Base-by-base conservation (phyloP, 306 rosid species). In the Cicer bijugum region DNA sequence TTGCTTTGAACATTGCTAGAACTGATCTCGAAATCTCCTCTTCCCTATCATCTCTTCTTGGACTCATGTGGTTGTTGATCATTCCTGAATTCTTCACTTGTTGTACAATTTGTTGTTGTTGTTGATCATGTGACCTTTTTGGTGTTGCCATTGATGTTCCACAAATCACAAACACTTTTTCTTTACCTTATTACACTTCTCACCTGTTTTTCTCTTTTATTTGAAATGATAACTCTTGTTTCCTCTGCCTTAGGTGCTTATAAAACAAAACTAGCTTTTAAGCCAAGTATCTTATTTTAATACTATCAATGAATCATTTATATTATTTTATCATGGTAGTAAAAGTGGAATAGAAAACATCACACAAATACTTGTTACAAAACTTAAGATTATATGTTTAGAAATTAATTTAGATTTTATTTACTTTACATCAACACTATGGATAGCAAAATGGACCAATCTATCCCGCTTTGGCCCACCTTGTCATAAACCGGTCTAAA, bases 1-100 rank as follows among this genome's bases (percentile, higher is more conserved):
- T 94, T 2, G 82, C 95, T 9, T 78, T 53, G 78, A 89, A 91
- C 88, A 86, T 60, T 19, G 90, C 91, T 58, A 89, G 45, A 9
- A 93, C 96, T 59, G 96, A 94, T 77, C 86, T 80, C 28, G 96
- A 83, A 82, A 91, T 84, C 76, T 94, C 97, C 59, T 94, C 97
- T 45, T 91, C 99, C 53, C 79, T 83, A 48, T 89, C 94, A 43
- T 89, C 96, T 40, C 52, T 72, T 44, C 73, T 16, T 8, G 98
- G 98, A 73, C 93, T 90, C 45, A 77, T 89, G 40, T 75, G 83
- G 53, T 72, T 46, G 74, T 76, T 53, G n/a, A 87, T 43, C 48
- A 83, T 77, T 46, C 91, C 92, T 0, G 95, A 85, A 72, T 81
- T 87, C 81, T 78, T 87, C 78, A 19, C 66, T 59, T 81, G 63